Percentiles rank a stretch among this genome's conserved stretches.
Conservation (phyloP, 1,284 basidiomycete species). For the Lignosus rhinocerotis region DNA sequence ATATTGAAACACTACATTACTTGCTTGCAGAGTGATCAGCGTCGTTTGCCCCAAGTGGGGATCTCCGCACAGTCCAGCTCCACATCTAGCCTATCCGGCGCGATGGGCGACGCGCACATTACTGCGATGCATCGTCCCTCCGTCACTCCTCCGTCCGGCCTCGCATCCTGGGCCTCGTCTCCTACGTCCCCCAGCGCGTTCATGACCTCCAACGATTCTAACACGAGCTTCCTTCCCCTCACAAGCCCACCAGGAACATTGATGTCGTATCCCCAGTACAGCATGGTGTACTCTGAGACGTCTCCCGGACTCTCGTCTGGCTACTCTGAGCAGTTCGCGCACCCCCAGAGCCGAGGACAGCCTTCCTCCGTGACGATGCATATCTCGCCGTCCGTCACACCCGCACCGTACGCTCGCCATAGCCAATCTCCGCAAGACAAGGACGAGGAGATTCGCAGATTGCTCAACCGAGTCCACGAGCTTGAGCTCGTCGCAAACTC, state of each 20-base stretch:
- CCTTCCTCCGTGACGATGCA: slow-evolving; percentile 25
- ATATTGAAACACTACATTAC: neutral
- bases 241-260: slow-evolving; percentile 25
- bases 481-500: slow-evolving; percentile 49
- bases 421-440: slow-evolving; percentile 23
- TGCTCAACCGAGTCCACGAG: slow-evolving; percentile 44
- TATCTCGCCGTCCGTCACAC: slow-evolving; percentile 26
- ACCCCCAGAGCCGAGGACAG: slow-evolving; percentile 23
- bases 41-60: slow-evolving; percentile 9
- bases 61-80: slow-evolving; percentile 23
- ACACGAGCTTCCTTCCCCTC: slow-evolving; percentile 15
- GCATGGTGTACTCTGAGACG: slow-evolving; percentile 28
- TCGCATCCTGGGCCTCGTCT: slow-evolving; percentile 30
- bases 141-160: slow-evolving; percentile 35
- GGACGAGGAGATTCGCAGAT: slow-evolving; percentile 42
- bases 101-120: slow-evolving; percentile 56
- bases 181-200: slow-evolving; percentile 13
- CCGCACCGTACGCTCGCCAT: slow-evolving; percentile 25
- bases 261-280: slow-evolving; percentile 24
- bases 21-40: slow-evolving; percentile 14
- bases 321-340: slow-evolving; percentile 30
- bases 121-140: slow-evolving; percentile 37
- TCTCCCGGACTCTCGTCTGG: slow-evolving; percentile 26
- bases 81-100: slow-evolving; percentile 61
- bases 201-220: slow-evolving; percentile 15